phyloP scores from a whole-genome alignment of 257 asterid genomes.

The Lithospermum erythrorhizon region DNA sequence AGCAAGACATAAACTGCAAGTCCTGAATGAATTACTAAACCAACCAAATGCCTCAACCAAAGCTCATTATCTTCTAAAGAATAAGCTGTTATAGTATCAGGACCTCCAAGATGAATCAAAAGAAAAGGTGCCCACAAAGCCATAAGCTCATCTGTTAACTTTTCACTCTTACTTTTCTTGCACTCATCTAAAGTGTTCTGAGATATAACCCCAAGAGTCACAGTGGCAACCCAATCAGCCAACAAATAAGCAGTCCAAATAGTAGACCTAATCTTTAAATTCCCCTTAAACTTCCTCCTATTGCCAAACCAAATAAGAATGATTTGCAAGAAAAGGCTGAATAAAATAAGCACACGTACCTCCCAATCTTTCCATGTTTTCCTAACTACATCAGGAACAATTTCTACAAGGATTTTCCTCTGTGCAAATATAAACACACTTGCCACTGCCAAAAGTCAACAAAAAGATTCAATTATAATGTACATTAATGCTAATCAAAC shows the following conservation, averaged over 20 bases:
- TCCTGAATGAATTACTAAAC: conserved; percentile 27
- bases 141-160: conserved; percentile 14
- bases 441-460: conserved; percentile 16
- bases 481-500: no score
- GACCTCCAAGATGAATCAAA: conserved; percentile 46
- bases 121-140: conserved; percentile 51
- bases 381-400: conserved; percentile 16
- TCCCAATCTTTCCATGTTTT: conserved; percentile 29
- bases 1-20: conserved; percentile 27
- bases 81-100: conserved; percentile 52
- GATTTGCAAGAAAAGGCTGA: conserved; percentile 34
- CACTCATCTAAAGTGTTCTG: conserved; percentile 24
- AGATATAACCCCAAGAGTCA: conserved; percentile 34
- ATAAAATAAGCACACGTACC: conserved; percentile 17
- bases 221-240: conserved; percentile 40
- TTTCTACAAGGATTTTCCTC: conserved; percentile 20
- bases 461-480: background rate
- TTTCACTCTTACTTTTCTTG: background rate
- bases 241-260: conserved; percentile 38
- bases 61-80: conserved; percentile 50
- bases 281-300: conserved; percentile 28
- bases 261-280: conserved; percentile 24
- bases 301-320: conserved; percentile 25
- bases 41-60: conserved; percentile 42
- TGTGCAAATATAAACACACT: conserved; percentile 18